A percentile compares a stretch with the other conserved stretches of the same genome.
phyloP scores from a whole-genome alignment of 2,329 filamentous ascomycete genomes.

The Phoma sp. region DNA sequence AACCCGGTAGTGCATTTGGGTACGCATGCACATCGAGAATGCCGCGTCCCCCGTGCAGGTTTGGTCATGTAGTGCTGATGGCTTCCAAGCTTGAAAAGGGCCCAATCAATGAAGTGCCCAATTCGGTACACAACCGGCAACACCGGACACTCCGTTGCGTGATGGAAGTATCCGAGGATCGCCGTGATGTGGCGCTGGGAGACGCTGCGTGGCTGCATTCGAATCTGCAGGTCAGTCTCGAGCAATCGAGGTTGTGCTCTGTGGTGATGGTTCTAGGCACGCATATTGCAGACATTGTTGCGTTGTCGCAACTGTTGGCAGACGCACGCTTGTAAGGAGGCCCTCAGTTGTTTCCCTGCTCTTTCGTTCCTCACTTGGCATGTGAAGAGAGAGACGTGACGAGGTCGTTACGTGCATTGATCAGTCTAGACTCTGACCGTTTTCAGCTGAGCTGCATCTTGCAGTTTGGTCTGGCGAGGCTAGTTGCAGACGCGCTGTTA shows the following conservation, averaged over 20 bases:
- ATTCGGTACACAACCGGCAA: constrained; percentile 10
- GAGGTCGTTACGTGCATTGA: background rate
- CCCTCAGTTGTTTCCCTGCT: background rate
- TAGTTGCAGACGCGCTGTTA: constrained; percentile 4
- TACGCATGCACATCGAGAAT: background rate
- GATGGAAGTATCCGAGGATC: background rate
- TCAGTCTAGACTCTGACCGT: constrained; percentile 4
- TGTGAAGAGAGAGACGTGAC: background rate
- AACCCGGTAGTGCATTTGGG: background rate
- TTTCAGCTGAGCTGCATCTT: constrained; percentile 13
- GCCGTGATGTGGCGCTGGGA: background rate
- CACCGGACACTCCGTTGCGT: background rate
- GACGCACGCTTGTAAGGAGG: background rate
- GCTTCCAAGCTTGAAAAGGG: background rate
- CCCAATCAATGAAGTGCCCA: constrained; percentile 1
- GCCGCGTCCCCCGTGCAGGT: constrained; percentile 1
- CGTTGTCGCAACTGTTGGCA: background rate
- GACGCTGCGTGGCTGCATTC: background rate
- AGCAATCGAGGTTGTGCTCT: background rate
- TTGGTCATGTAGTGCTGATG: constrained; percentile 9
- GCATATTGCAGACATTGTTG: background rate
- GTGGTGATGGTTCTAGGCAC: background rate
- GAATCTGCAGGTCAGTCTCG: background rate
- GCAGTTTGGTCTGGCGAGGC: constrained; percentile 6
- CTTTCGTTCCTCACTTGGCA: background rate